phyloP scores from a whole-genome alignment of 129 eudicot species.

The Chrysanthemum lavandulifolium region DNA sequence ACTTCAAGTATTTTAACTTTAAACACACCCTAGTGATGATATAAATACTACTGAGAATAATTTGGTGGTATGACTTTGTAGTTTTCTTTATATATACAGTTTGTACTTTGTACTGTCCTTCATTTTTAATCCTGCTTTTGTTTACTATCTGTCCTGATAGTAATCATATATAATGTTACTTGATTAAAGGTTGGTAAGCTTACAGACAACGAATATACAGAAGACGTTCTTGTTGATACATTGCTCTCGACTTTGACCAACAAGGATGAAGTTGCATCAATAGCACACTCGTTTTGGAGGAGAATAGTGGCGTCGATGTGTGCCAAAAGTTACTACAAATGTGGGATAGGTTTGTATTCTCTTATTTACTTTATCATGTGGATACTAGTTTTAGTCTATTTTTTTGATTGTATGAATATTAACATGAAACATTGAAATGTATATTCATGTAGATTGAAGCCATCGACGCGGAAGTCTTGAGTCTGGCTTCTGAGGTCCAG shows the following conservation, averaged over 20 bases:
- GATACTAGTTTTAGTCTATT: background rate
- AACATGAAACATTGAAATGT: background rate
- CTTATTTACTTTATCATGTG: background rate
- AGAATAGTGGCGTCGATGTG: conserved; percentile 50
- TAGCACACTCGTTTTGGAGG: conserved; percentile 64
- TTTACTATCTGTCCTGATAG: background rate
- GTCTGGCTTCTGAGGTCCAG: conserved; percentile 53
- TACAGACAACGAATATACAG: conserved; percentile 28
- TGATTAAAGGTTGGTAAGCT: conserved; percentile 43
- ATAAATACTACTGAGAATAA: background rate
- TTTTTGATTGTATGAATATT: background rate
- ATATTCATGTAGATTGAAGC: conserved; percentile 54
- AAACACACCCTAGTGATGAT: background rate
- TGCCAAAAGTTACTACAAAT: conserved; percentile 57
- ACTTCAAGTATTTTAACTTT: background rate
- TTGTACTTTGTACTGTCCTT: background rate
- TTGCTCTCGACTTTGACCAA: conserved; percentile 49
- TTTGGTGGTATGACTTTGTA: background rate
- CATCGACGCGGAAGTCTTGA: conserved; percentile 59
- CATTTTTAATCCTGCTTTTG: background rate
- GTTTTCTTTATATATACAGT: background rate
- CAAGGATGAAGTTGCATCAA: conserved; percentile 50
- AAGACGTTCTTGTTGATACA: conserved; percentile 53
- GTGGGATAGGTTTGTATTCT: conserved; percentile 51
- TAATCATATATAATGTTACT: background rate